Evolutionary conservation across 225 moss, liverwort and hornwort species (phyloP).

Genomic region (Sphagnum tenellum): DNA sequence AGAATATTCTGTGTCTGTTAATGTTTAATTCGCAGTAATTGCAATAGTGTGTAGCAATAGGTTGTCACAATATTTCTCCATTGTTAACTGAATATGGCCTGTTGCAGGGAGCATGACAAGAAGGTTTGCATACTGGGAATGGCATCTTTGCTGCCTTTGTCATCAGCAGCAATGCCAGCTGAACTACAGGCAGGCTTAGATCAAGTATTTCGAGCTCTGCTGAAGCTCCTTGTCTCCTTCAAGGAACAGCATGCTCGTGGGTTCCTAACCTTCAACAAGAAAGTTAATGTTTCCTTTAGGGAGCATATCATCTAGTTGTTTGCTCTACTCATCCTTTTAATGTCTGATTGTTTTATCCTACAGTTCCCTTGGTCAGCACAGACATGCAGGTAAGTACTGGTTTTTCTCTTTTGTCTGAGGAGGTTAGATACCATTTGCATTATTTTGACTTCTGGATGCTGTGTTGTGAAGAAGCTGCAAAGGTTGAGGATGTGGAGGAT

Average conservation of each 20-base stretch:
- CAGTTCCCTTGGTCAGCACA: no score
- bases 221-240: constrained; percentile 80
- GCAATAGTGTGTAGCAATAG: no score
- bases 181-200: constrained; percentile 86
- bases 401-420: no score
- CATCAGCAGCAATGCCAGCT: constrained; percentile 63
- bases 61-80: no score
- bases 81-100: no score
- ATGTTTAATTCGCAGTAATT: neutral
- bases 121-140: constrained; percentile 90
- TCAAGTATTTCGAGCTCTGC: constrained; percentile 83
- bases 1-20: no score
- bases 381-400: no score
- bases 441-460: neutral
- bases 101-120: constrained; percentile 91
- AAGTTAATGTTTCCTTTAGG: neutral
- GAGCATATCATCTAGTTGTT: neutral
- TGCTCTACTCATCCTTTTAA: no score
- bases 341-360: no score
- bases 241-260: constrained; percentile 88
- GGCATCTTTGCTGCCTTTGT: constrained; percentile 67
- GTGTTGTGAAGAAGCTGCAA: constrained; percentile 57
- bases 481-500: constrained; percentile 62
- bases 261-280: neutral
- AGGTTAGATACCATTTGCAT: neutral